Conservation (phyloP, 2,329 filamentous ascomycete species). For the Fonsecaea pedrosoi region DNA sequence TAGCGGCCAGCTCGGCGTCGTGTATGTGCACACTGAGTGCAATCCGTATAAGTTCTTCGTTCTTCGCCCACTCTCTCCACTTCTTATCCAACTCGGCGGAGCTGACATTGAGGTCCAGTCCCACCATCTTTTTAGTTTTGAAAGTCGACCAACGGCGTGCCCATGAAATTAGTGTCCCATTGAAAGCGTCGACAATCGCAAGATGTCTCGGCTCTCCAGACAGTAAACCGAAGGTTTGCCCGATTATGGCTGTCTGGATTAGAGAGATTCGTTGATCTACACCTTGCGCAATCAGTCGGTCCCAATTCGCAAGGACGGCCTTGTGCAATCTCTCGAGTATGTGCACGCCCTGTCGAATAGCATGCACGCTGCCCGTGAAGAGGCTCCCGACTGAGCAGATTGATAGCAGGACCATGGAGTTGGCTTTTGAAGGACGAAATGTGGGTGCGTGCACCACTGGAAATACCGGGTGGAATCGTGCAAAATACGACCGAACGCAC, state of each 20-base stretch:
- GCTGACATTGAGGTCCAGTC: constrained; percentile 25
- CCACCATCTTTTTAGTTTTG: constrained; percentile 38
- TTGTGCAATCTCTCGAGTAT: constrained; percentile 46
- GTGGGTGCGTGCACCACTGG: constrained; percentile 38
- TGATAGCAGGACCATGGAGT: constrained; percentile 46
- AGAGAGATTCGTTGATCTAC: constrained; percentile 39
- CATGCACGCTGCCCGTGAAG: constrained; percentile 45
- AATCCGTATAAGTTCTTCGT: constrained; percentile 42
- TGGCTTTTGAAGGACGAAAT: constrained; percentile 36
- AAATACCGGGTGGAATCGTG: constrained; percentile 35
- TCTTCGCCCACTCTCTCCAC: constrained; percentile 42
- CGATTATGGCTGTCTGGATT: constrained; percentile 43
- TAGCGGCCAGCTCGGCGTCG: constrained; percentile 40
- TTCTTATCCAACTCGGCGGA: constrained; percentile 29
- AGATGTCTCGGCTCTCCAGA: constrained; percentile 42
- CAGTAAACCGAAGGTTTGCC: constrained; percentile 44
- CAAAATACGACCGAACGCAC: constrained; percentile 37
- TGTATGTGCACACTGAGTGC: constrained; percentile 39
- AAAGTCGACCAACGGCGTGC: constrained; percentile 39
- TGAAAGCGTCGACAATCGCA: constrained; percentile 43
- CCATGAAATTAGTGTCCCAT: constrained; percentile 44
- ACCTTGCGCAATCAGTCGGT: constrained; percentile 39
- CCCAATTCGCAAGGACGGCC: constrained; percentile 44
- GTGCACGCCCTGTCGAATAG: constrained; percentile 41
- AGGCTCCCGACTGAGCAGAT: constrained; percentile 50